Evolutionary conservation across 345 rosid species (phyloP), one percentile per base, ranked within the genome.

Genomic region (Linum tenue): DNA sequence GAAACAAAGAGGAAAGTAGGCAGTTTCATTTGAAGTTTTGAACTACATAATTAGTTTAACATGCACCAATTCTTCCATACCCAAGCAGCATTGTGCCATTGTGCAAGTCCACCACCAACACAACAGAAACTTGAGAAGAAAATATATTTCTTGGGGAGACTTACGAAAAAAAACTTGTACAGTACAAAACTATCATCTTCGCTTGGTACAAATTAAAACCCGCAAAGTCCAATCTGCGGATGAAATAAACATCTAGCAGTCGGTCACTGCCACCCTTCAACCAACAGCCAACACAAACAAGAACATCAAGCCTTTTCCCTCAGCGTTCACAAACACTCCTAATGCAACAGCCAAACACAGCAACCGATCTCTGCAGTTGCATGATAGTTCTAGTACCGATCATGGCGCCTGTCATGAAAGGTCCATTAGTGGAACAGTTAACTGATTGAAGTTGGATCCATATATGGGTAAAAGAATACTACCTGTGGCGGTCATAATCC

Each of bases 401-500:
- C 85, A 59, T 73, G 58, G 51, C 81, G 83, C 85, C 85, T 82
- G 81, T 57, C 14, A 73, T 60, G 57, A 15, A 56, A 7, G 22
- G 3, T 31, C 11, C 60, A 57, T 8, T n/a, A 12, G 7, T 57
- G 10, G 22, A 3, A 5, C 8, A 1, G 38, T 15, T 7, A 15
- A n/a, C 59, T 1, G 7, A 3, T 31, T 2, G 8, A 56, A 15
- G 50, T 43, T 2, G 14, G 53, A 9, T 11, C 2, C 6, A 43
- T 11, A 5, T 43, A 11, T 48, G 53, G 53, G 14, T 48, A 12
- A 8, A 15, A 48, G 53, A 7, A 48, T 37, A 43, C 60, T 76
- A 90, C 97, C 97, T 88, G 85, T 79, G 95, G 67, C 88, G 88
- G 70, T 90, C 92, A 82, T 84, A 79, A 71, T 90, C 95, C 77